Conservation (phyloP, 2,329 filamentous ascomycete species). For the Xylaria sp. region DNA sequence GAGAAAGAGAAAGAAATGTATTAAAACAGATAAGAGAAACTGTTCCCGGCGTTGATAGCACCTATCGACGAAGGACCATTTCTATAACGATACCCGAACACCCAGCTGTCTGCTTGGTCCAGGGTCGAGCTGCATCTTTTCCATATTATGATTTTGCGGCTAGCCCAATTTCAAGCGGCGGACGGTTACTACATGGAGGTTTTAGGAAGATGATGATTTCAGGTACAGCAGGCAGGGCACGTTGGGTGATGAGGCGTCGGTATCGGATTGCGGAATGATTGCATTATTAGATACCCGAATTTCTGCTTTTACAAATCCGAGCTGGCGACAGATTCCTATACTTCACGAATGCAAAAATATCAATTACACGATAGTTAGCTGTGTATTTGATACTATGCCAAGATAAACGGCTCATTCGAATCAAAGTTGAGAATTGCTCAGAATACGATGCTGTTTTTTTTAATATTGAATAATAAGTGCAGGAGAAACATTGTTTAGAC, state of each 20-base stretch:
- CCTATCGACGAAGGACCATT: neutral
- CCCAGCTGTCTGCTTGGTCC: neutral
- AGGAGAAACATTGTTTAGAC: slow-evolving; percentile 1
- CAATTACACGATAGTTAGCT: neutral
- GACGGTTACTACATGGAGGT: slow-evolving; percentile 7
- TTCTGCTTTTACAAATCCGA: slow-evolving; percentile 14
- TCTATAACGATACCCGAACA: slow-evolving; percentile 7
- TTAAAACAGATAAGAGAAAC: slow-evolving; percentile 14
- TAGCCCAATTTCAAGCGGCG: neutral
- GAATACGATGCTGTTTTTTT: neutral
- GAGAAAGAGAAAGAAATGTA: slow-evolving; percentile 39
- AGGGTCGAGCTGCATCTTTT: slow-evolving; percentile 9
- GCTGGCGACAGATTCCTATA: slow-evolving; percentile 7
- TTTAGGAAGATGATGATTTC: slow-evolving; percentile 9
- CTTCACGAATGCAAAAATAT: neutral
- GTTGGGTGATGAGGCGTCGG: slow-evolving; percentile 28
- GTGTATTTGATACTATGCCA: neutral
- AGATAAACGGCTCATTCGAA: slow-evolving; percentile 8
- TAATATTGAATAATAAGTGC: neutral
- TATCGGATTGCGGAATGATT: slow-evolving; percentile 29
- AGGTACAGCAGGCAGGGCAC: slow-evolving; percentile 20
- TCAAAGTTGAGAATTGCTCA: neutral
- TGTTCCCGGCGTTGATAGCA: neutral
- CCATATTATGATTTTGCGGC: slow-evolving; percentile 13
- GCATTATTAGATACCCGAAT: slow-evolving; percentile 40